phyloP scores from a whole-genome alignment of 1,284 basidiomycete species.

The Gomphus bonarii region DNA sequence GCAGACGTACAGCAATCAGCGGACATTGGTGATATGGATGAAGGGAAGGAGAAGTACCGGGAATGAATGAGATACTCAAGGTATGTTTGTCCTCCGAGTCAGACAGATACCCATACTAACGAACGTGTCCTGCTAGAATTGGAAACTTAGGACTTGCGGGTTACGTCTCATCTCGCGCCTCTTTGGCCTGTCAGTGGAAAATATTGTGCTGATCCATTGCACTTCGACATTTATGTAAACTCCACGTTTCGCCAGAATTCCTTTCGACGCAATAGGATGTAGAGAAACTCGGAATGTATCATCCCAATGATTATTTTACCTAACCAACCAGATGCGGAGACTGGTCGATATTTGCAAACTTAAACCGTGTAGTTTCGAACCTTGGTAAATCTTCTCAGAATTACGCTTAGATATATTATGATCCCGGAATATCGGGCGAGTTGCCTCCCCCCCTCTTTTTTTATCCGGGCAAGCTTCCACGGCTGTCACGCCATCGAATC shows the following conservation, averaged over 20 bases:
- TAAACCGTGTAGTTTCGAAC: not conserved
- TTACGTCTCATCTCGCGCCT: not conserved
- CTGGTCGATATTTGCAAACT: not conserved
- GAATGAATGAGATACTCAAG: not conserved
- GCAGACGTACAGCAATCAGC: not conserved
- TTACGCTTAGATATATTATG: too few relatives aligned
- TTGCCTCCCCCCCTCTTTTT: too few relatives aligned
- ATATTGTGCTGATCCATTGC: not conserved
- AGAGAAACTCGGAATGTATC: not conserved
- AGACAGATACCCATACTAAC: not conserved
- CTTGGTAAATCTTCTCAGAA: too few relatives aligned
- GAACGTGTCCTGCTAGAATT: not conserved
- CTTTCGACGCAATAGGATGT: not conserved
- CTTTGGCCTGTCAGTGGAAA: not conserved
- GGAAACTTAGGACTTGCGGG: too few relatives aligned
- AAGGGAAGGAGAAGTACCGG: not conserved
- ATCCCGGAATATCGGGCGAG: not conserved
- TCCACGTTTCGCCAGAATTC: not conserved
- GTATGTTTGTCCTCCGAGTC: not conserved
- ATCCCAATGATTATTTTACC: not conserved
- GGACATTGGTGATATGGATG: not conserved
- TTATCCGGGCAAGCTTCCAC: too few relatives aligned
- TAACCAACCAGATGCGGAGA: not conserved
- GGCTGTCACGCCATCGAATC: not conserved
- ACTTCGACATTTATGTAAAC: not conserved